A percentile compares a stretch with the other conserved stretches of the same genome.
Conservation (phyloP, 2,329 filamentous ascomycete genomes). For the Microsporum canis region DNA sequence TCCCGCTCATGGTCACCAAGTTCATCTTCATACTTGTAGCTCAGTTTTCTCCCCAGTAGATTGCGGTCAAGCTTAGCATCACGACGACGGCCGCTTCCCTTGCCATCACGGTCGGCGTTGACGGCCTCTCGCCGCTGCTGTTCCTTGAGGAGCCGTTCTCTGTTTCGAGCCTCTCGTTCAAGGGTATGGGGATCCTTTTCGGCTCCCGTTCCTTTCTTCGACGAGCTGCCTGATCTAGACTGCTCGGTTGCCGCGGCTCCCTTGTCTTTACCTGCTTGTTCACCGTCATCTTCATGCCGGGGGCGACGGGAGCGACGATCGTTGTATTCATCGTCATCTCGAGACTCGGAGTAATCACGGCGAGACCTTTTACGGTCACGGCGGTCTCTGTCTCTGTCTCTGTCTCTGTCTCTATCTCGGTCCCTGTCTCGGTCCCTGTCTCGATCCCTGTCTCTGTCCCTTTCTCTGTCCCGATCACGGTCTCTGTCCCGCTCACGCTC, state of each 20-base stretch:
- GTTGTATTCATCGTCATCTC: conserved; percentile 23
- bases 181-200: conserved; percentile 59
- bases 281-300: conserved; percentile 6
- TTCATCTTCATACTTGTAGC: conserved; percentile 42
- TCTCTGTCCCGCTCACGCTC: conserved; percentile 30
- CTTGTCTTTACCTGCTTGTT: conserved; percentile 2
- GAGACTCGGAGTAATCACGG: conserved; percentile 31
- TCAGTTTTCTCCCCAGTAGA: conserved; percentile 28
- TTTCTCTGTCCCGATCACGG: conserved; percentile 26
- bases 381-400: conserved; percentile 11
- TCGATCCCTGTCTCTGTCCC: conserved; percentile 32
- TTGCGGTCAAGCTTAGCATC: conserved; percentile 25
- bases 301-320: conserved; percentile 30
- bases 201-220: conserved; percentile 16
- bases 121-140: conserved; percentile 51
- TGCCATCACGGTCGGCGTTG: conserved; percentile 22
- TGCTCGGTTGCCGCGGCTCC: background rate
- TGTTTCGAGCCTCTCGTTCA: conserved; percentile 57
- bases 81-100: conserved; percentile 25
- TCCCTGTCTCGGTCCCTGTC: conserved; percentile 41
- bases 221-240: background rate
- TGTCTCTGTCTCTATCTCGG: conserved; percentile 19
- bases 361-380: conserved; percentile 30
- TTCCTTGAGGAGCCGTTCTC: conserved; percentile 54
- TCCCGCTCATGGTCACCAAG: conserved; percentile 31